A percentile compares a stretch with the other conserved stretches of the same genome.
Conservation (phyloP, 169 alveolate genomes). For the Plasmodium reichenowi region DNA sequence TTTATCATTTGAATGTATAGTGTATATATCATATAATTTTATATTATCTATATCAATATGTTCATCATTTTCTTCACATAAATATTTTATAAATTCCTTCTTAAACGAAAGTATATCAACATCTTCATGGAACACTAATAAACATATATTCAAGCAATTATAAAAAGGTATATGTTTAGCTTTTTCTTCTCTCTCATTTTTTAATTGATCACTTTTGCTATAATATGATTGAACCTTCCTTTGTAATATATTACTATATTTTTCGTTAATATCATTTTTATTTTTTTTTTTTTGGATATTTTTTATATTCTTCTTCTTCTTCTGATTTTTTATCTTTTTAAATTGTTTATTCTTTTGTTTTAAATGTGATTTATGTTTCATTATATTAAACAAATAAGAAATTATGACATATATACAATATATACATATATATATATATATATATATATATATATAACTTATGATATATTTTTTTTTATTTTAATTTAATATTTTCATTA, state of each 20-base stretch:
- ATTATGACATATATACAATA: too few relatives aligned
- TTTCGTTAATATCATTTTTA: conserved; percentile 25
- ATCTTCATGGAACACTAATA: conserved; percentile 55
- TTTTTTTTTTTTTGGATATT: conserved; percentile 23
- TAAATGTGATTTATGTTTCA: conserved; percentile 65
- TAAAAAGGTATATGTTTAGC: conserved; percentile 60
- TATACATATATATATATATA: not conserved
- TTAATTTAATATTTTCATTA: too few relatives aligned
- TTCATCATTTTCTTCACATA: conserved; percentile 62
- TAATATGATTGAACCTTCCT: conserved; percentile 35
- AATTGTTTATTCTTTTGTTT: conserved; percentile 59
- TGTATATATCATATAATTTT: conserved; percentile 54
- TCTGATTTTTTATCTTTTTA: conserved; percentile 43
- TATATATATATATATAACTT: too few relatives aligned
- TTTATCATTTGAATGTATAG: conserved; percentile 48
- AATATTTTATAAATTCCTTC: conserved; percentile 62
- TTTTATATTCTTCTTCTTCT: conserved; percentile 29
- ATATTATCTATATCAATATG: conserved; percentile 22
- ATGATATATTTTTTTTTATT: not conserved
- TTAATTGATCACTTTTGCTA: conserved; percentile 27
- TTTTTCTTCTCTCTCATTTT: conserved; percentile 52
- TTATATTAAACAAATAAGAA: not conserved
- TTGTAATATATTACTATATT: conserved; percentile 37
- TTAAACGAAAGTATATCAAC: conserved; percentile 57
- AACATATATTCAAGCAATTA: conserved; percentile 37